A percentile compares a stretch with the other conserved stretches of the same genome.
These are phyloP conservation scores for Persicaria tinctoria DNA, from an alignment of 148 eudicot genomes.

Conservation along the genomic window DNA sequence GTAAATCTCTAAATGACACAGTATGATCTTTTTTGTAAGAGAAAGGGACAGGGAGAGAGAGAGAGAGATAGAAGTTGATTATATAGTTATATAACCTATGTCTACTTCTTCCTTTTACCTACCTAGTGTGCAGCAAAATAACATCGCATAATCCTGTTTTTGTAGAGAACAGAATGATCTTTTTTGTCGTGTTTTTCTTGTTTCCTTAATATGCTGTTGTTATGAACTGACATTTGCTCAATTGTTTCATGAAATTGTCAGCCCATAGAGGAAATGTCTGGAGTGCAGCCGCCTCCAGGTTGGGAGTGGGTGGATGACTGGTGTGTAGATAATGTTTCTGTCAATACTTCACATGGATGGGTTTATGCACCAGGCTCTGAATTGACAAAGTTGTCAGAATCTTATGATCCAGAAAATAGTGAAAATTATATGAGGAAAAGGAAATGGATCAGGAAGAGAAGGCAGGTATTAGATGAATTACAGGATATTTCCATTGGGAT, in stretches of 20 bases:
- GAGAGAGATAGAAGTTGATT: too few species aligned
- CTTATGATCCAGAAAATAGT: conserved; percentile 35
- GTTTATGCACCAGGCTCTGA: conserved; percentile 72
- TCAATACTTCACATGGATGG: conserved; percentile 61
- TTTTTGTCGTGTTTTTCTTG: neutral
- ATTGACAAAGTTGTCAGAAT: conserved; percentile 64
- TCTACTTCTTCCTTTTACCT: neutral
- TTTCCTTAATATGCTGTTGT: neutral
- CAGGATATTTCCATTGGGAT: conserved; percentile 49
- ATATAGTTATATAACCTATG: neutral
- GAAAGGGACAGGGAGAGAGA: too few species aligned
- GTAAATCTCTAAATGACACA: too few species aligned
- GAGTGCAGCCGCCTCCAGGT: conserved; percentile 43
- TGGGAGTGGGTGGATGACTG: conserved; percentile 94
- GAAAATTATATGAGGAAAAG: conserved; percentile 62
- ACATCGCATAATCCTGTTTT: neutral
- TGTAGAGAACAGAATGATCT: neutral
- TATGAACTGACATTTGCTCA: neutral
- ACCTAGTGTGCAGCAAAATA: neutral
- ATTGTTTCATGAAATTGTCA: conserved; percentile 11
- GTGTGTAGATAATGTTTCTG: conserved; percentile 60
- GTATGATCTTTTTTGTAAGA: neutral
- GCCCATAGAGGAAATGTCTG: conserved; percentile 41
- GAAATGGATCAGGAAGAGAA: conserved; percentile 76
- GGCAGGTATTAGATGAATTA: conserved; percentile 28